Conservation (phyloP, 208 protist species). For the Trypanosoma melophagium region DNA sequence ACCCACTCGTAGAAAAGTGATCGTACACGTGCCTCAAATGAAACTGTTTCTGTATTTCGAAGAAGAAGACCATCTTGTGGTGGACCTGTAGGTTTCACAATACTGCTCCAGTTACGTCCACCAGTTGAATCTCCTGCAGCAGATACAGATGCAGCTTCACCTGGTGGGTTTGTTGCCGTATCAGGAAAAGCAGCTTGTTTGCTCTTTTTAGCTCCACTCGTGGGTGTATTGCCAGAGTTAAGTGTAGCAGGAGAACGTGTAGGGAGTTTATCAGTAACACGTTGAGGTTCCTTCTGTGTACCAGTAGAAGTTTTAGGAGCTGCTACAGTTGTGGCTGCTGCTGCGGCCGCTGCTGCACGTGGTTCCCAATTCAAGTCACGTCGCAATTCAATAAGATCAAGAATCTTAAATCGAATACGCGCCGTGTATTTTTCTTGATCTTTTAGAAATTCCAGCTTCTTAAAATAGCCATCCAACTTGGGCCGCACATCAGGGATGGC, state of each 20-base stretch:
- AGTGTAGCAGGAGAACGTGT: conserved; percentile 6
- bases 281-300: conserved; percentile 17
- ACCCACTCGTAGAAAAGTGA: conserved; percentile 82
- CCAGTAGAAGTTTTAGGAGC: not conserved
- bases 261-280: conserved; percentile 4
- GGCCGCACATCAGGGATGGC: conserved; percentile 37
- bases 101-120: conserved; percentile 18
- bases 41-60: conserved; percentile 32
- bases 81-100: conserved; percentile 15
- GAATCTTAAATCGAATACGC: conserved; percentile 88
- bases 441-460: conserved; percentile 47
- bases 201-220: conserved; percentile 24
- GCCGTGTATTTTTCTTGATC: conserved; percentile 55
- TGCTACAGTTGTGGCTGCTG: conserved; percentile 1
- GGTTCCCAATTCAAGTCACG: conserved; percentile 32
- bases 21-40: conserved; percentile 70
- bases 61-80: not conserved
- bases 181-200: conserved; percentile 10
- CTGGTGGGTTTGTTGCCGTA: conserved; percentile 17
- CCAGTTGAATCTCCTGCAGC: conserved; percentile 5
- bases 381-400: conserved; percentile 86
- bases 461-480: conserved; percentile 60
- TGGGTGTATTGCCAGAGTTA: conserved; percentile 3
- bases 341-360: conserved; percentile 15
- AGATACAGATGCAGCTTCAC: conserved; percentile 1